phyloP scores from a whole-genome alignment of 257 asterid genomes.

The Ajuga chamaepitys region DNA sequence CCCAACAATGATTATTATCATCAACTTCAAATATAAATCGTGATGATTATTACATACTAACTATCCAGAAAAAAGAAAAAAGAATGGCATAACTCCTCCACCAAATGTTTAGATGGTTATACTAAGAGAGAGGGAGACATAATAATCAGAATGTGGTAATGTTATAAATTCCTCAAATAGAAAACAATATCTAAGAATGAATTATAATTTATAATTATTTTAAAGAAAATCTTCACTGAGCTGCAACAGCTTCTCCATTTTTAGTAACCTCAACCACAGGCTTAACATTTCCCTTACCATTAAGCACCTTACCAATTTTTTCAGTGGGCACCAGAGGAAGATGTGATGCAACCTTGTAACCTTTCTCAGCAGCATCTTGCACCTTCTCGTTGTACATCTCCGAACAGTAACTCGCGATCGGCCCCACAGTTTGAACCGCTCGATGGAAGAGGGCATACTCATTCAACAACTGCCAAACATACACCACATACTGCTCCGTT shows the following conservation, averaged over 20 bases:
- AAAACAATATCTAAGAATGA: no score
- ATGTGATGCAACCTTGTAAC: constrained; percentile 61
- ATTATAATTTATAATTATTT: no score
- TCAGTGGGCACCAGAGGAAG: constrained; percentile 74
- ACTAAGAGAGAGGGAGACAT: no score
- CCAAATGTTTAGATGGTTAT: no score
- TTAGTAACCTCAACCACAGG: background rate
- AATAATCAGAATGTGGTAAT: no score
- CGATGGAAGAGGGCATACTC: constrained; percentile 56
- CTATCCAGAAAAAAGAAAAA: no score
- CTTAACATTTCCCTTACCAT: constrained; percentile 7
- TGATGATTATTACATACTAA: no score
- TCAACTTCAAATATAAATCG: no score
- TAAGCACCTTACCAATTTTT: constrained; percentile 50
- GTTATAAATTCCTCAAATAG: no score
- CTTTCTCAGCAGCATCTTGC: constrained; percentile 49
- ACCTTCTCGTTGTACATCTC: constrained; percentile 69
- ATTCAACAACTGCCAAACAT: constrained; percentile 55
- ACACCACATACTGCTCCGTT: constrained; percentile 58
- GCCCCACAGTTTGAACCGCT: constrained; percentile 54
- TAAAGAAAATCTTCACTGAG: background rate
- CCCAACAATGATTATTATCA: no score
- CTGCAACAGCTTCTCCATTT: background rate
- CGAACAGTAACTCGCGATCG: constrained; percentile 55
- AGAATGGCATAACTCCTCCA: no score